A percentile compares a stretch with the other conserved stretches of the same genome.
Conservation (phyloP, 805 yeast species). For the Hanseniaspora occidentalis region DNA sequence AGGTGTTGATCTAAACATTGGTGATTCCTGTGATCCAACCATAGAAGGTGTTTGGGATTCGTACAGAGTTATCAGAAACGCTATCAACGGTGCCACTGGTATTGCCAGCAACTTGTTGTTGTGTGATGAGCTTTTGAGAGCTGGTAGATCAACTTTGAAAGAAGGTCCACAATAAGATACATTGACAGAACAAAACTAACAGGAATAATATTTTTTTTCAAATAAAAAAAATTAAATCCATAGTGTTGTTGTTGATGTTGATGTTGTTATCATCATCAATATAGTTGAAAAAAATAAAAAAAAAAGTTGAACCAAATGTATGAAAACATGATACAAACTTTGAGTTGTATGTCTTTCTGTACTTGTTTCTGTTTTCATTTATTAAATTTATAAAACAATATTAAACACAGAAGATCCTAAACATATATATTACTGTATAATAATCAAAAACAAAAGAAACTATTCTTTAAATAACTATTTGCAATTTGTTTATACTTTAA, state of each 20-base stretch:
- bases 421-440: too few species aligned
- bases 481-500: too few species aligned
- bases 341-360: background rate
- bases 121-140: constrained; percentile 93
- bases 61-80: constrained; percentile 86
- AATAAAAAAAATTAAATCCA: too few species aligned
- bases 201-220: too few species aligned
- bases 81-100: constrained; percentile 83
- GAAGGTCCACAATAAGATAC: constrained; percentile 27
- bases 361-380: background rate
- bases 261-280: too few species aligned
- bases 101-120: constrained; percentile 83
- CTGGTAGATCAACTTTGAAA: constrained; percentile 89
- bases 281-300: background rate
- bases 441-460: background rate
- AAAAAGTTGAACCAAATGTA: too few species aligned
- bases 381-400: background rate
- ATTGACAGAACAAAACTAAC: too few species aligned
- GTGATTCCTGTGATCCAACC: constrained; percentile 92
- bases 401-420: too few species aligned
- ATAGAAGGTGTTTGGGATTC: constrained; percentile 96
- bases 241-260: too few species aligned
- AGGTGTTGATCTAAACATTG: constrained; percentile 82
- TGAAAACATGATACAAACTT: background rate
- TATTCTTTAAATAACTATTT: too few species aligned